phyloP scores from a whole-genome alignment of 306 rosid genomes.

The Pterocarpus macrocarpus region DNA sequence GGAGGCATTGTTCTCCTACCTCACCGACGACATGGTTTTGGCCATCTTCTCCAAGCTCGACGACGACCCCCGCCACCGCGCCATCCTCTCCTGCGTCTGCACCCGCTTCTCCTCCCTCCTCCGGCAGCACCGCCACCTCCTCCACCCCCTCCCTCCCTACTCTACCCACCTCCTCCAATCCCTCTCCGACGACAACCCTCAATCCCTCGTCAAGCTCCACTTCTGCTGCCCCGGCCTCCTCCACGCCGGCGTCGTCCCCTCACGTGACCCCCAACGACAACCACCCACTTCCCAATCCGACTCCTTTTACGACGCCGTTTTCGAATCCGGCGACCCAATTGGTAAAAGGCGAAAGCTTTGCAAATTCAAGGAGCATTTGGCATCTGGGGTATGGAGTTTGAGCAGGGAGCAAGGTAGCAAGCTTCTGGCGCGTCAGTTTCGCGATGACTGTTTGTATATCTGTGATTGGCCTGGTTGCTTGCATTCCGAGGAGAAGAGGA shows the following conservation, averaged over 20 bases:
- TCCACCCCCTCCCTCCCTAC: constrained; percentile 68
- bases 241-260: constrained; percentile 70
- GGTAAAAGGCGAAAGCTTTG: constrained; percentile 46
- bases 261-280: constrained; percentile 55
- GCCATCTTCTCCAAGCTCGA: constrained; percentile 65
- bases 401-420: constrained; percentile 79
- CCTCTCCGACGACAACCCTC: constrained; percentile 57
- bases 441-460: constrained; percentile 72
- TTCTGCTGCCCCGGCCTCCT: constrained; percentile 89
- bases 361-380: constrained; percentile 68
- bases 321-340: neutral
- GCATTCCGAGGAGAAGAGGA: constrained; percentile 77
- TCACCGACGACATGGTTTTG: constrained; percentile 71
- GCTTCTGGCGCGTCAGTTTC: constrained; percentile 76
- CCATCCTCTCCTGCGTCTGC: constrained; percentile 75
- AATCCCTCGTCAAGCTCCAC: constrained; percentile 70
- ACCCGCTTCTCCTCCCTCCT: constrained; percentile 68
- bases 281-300: constrained; percentile 60
- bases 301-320: constrained; percentile 58
- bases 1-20: constrained; percentile 49
- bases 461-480: constrained; percentile 91
- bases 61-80: constrained; percentile 81
- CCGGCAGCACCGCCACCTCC: constrained; percentile 57
- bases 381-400: constrained; percentile 70
- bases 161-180: constrained; percentile 58